Evolutionary conservation across 31 red algal species (phyloP), one percentile per base, ranked within the genome.

Genomic region (Endocladia muricata): DNA sequence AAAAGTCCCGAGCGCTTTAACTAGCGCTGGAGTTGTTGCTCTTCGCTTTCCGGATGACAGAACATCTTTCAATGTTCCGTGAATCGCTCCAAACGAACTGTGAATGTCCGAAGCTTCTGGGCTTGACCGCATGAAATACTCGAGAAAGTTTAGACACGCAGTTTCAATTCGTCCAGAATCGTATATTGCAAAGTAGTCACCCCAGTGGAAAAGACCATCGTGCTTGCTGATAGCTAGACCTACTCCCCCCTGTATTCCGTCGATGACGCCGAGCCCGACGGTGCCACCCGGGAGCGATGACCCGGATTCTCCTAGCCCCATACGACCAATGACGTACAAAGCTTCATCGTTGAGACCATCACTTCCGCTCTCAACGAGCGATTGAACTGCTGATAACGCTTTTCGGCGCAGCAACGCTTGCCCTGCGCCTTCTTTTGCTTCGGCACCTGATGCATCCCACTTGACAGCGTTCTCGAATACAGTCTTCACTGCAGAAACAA

Each of bases 61-160:
- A 3, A 72, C 61, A 17, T 90, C 86, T 41, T 72, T 82, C 3
- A 90, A 32, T 15, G 83, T 59, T 5, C 37, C 35, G 32, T 83
- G 37, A 3, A 83, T 49, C 0, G 70, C 42, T 34, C 78, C 40
- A 78, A 78, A 90, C 37, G 67, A 38, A 4, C 33, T 42, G 37
- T 82, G 77, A 4, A 79, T 65, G 34, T 90, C 86, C 47, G 82
- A 77, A 25, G 51, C 71, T 47, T 90, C 86, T 28, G 31, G 55
- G 48, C 86, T 72, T 37, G 76, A 72, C 28, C 7, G 55, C 22
- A 90, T 60, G 71, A 81, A 90, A 54, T 40, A 35, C n/a, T 83
- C 71, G 25, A 90, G 57, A 52, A 90, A 90, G 70, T 77, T 68
- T 36, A 90, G 67, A 31, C 77, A 82, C 41, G 86, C 86, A 21